These are phyloP conservation scores for Dipteronia dyeriana DNA, from an alignment of 345 rosid genomes.

Conservation along the genomic window DNA sequence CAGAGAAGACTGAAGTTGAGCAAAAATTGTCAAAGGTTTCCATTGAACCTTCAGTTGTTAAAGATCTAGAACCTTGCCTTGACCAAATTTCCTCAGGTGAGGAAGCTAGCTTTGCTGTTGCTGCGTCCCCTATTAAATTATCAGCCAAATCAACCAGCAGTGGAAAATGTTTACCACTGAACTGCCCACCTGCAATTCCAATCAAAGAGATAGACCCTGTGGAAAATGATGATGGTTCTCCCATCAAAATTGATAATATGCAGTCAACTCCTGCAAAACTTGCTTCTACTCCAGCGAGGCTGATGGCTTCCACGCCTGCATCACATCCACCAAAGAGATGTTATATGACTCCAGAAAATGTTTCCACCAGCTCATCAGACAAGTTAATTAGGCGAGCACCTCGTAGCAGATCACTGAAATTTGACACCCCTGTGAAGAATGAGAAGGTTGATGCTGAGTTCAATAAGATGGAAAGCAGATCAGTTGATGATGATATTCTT, in stretches of 20 bases:
- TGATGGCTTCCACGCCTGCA: constrained; percentile 49
- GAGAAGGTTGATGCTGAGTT: constrained; percentile 25
- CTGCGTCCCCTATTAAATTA: constrained; percentile 29
- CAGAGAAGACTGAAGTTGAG: not conserved
- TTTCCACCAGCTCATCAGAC: constrained; percentile 34
- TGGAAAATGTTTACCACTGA: constrained; percentile 6
- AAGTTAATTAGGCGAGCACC: constrained; percentile 66
- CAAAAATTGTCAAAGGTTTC: constrained; percentile 11
- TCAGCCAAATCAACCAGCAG: constrained; percentile 20
- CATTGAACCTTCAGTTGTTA: constrained; percentile 21
- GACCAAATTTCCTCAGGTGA: constrained; percentile 21
- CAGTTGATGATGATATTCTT: constrained; percentile 47
- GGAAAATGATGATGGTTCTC: constrained; percentile 21
- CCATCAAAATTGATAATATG: constrained; percentile 25
- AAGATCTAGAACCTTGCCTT: constrained; percentile 12
- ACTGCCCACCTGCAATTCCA: constrained; percentile 41
- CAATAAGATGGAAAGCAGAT: constrained; percentile 23
- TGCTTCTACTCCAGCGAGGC: constrained; percentile 54
- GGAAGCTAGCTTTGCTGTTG: constrained; percentile 22
- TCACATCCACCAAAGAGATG: constrained; percentile 50
- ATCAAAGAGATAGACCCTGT: constrained; percentile 29
- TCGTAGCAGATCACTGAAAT: constrained; percentile 61
- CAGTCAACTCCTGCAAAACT: constrained; percentile 68
- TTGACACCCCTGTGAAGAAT: constrained; percentile 48
- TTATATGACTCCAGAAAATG: constrained; percentile 53